Evolutionary conservation across 2,329 filamentous ascomycete species (phyloP).

Genomic region (Plenodomus lindquistii): DNA sequence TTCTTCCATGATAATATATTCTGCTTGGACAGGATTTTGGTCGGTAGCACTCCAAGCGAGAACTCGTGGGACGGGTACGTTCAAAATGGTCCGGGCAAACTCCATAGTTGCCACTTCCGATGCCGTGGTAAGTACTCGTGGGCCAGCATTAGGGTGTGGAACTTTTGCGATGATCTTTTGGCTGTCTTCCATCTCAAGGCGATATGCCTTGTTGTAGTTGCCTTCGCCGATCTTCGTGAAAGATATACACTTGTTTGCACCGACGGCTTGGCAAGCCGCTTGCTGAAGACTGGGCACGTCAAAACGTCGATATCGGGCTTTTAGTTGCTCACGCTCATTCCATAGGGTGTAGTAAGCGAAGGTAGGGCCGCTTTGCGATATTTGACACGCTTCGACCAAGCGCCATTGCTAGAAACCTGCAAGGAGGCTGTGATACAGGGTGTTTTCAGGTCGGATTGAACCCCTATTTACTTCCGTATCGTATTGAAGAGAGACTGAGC

Average conservation of each 20-base stretch:
- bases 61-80: constrained; percentile 30
- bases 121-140: constrained; percentile 18
- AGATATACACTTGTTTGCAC: constrained; percentile 15
- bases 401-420: too few relatives aligned
- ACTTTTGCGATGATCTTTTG: constrained; percentile 29
- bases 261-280: constrained; percentile 17
- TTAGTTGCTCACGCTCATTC: constrained; percentile 24
- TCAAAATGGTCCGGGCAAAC: constrained; percentile 23
- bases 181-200: constrained; percentile 21
- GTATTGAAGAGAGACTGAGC: too few relatives aligned
- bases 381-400: constrained; percentile 1
- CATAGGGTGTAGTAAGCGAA: constrained; percentile 20
- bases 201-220: constrained; percentile 25
- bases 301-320: constrained; percentile 22
- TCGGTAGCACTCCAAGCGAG: constrained; percentile 27
- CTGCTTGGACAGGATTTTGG: constrained; percentile 30
- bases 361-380: constrained; percentile 11
- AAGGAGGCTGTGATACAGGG: too few relatives aligned
- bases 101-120: constrained; percentile 37
- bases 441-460: too few relatives aligned
- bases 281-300: constrained; percentile 20
- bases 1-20: constrained; percentile 42
- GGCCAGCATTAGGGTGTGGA: constrained; percentile 31
- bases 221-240: constrained; percentile 27
- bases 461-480: too few relatives aligned